Conservation (phyloP, 805 yeast species). For the Ascoidea asiatica region DNA sequence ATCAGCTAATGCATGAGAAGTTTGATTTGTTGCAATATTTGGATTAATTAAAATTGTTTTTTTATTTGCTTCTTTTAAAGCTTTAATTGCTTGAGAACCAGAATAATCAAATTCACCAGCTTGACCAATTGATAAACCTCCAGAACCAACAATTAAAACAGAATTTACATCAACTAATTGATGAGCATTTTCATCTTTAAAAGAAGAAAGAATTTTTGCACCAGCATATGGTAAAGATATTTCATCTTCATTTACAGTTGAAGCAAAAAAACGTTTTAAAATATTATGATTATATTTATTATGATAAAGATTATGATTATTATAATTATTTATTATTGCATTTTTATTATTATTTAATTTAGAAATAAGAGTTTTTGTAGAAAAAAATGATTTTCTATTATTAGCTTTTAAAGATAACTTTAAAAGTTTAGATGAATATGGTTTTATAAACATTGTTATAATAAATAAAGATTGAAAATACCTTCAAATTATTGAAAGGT, state of each 20-base stretch:
- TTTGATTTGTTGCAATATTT: slow-evolving; percentile 93
- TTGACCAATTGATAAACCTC: slow-evolving; percentile 94
- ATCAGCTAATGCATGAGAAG: slow-evolving; percentile 90
- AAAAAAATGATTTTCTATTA: no score
- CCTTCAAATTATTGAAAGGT: no score
- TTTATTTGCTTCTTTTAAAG: slow-evolving; percentile 81
- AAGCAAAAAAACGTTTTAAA: not conserved
- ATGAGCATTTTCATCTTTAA: slow-evolving; percentile 46
- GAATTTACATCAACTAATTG: slow-evolving; percentile 71
- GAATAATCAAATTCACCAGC: slow-evolving; percentile 98
- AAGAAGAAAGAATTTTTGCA: slow-evolving; percentile 41
- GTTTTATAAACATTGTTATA: no score
- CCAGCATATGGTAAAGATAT: slow-evolving; percentile 34
- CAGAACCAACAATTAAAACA: slow-evolving; percentile 91
- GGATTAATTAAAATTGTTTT: slow-evolving; percentile 83
- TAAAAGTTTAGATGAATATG: no score
- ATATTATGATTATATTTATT: no score
- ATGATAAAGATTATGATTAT: no score
- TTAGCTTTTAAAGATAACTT: no score
- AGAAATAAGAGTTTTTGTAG: no score
- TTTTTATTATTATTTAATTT: no score
- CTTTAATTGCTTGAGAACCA: slow-evolving; percentile 96
- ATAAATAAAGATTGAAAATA: no score
- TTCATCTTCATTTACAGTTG: slow-evolving; percentile 1
- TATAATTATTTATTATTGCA: no score